These are phyloP conservation scores for Yarrowia sp. DNA, from an alignment of 805 yeast genomes.

Conservation along the genomic window DNA sequence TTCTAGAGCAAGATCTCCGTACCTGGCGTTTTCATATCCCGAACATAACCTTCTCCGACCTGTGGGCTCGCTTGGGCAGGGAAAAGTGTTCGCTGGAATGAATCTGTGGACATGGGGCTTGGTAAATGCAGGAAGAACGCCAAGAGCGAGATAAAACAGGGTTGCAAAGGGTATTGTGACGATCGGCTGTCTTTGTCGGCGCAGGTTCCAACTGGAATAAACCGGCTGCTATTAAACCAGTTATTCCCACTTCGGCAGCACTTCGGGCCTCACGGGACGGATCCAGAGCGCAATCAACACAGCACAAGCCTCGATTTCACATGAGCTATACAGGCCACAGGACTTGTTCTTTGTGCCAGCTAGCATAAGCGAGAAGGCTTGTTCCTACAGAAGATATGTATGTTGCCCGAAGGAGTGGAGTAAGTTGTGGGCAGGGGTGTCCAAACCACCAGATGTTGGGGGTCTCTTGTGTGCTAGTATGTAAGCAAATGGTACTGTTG, in stretches of 20 bases:
- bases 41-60: background rate
- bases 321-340: background rate
- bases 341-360: background rate
- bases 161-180: background rate
- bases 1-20: constrained; percentile 11
- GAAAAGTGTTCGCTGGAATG: constrained; percentile 11
- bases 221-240: background rate
- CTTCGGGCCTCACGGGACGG: background rate
- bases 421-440: background rate
- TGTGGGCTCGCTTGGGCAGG: background rate
- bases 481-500: background rate
- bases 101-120: background rate
- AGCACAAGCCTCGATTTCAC: background rate
- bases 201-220: constrained; percentile 8
- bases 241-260: constrained; percentile 8
- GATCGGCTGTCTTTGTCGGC: background rate
- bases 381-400: background rate
- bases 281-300: background rate
- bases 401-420: background rate
- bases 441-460: background rate
- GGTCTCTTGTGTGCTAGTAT: background rate
- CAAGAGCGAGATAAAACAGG: background rate
- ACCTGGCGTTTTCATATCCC: background rate
- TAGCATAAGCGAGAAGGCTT: background rate
- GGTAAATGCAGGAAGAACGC: background rate